Conservation (phyloP, 2,329 filamentous ascomycete genomes). For the Epichloe brachyelytri region DNA sequence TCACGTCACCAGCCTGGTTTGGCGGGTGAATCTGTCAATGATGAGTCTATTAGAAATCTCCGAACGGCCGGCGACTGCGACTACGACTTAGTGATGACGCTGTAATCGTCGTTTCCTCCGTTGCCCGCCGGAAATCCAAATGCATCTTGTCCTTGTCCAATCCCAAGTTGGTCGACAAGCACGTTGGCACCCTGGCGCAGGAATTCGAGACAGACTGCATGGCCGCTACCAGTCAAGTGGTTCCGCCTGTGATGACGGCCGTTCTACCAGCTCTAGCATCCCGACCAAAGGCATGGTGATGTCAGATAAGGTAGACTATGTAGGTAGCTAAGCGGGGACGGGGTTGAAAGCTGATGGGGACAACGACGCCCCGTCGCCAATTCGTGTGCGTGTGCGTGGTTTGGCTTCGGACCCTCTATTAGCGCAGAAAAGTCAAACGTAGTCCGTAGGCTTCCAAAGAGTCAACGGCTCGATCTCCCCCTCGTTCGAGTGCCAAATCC, state of each 20-base stretch:
- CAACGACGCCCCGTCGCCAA: too few relatives aligned
- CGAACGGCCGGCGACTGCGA: too few relatives aligned
- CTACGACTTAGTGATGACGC: slow-evolving; percentile 2
- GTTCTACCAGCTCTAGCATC: slow-evolving; percentile 58
- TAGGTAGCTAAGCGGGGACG: too few relatives aligned
- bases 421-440: too few relatives aligned
- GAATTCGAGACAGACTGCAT: slow-evolving; percentile 72
- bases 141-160: slow-evolving; percentile 21
- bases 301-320: slow-evolving; percentile 1
- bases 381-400: too few relatives aligned
- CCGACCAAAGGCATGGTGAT: slow-evolving; percentile 30
- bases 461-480: background rate
- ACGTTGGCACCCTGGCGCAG: slow-evolving; percentile 66
- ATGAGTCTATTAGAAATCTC: too few relatives aligned
- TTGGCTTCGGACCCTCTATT: too few relatives aligned
- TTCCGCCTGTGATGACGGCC: slow-evolving; percentile 76
- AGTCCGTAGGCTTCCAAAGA: too few relatives aligned
- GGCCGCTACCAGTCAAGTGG: slow-evolving; percentile 62
- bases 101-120: slow-evolving; percentile 14
- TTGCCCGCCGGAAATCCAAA: slow-evolving; percentile 18
- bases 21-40: slow-evolving; percentile 45
- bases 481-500: background rate
- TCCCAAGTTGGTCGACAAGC: slow-evolving; percentile 67
- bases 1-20: slow-evolving; percentile 67
- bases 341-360: too few relatives aligned